Evolutionary conservation across 2,329 filamentous ascomycete species (phyloP).

Genomic region (Trichophyton schoenleinii): DNA sequence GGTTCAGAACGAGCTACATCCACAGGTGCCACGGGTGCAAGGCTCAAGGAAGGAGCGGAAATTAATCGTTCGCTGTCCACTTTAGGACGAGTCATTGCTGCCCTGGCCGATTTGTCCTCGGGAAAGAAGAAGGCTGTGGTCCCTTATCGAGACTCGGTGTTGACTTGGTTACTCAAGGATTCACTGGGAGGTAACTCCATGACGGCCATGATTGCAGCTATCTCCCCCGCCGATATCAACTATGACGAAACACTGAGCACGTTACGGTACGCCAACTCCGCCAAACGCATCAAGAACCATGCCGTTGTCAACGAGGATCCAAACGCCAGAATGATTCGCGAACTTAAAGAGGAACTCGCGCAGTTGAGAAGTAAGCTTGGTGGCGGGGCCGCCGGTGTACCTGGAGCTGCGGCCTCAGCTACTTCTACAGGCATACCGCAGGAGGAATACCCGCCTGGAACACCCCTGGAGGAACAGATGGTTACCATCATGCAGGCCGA

Average conservation of each 20-base stretch:
- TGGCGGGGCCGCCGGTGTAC: constrained; percentile 35
- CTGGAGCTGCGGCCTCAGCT: constrained; percentile 32
- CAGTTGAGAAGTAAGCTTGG: constrained; percentile 77
- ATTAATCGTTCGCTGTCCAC: constrained; percentile 97
- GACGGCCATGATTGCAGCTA: constrained; percentile 99
- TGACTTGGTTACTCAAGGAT: constrained; percentile 95
- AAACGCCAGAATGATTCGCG: constrained; percentile 96
- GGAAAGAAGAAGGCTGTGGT: constrained; percentile 74
- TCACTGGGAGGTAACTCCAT: constrained; percentile 96
- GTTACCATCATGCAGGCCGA: constrained; percentile 84
- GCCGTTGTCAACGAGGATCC: constrained; percentile 98
- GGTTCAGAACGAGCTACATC: constrained; percentile 96
- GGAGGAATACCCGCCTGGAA: constrained; percentile 82
- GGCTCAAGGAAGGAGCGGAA: constrained; percentile 93
- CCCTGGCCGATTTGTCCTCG: constrained; percentile 77
- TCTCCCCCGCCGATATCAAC: constrained; percentile 97
- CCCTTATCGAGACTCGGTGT: constrained; percentile 88
- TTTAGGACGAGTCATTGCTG: constrained; percentile 90
- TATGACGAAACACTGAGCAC: constrained; percentile 96
- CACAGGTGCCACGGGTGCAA: constrained; percentile 86
- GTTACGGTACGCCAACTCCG: constrained; percentile 88
- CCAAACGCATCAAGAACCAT: constrained; percentile 99
- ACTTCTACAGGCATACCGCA: constrained; percentile 43
- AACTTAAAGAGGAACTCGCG: constrained; percentile 87
- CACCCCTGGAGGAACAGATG: constrained; percentile 87